phyloP scores from a whole-genome alignment of 1,284 basidiomycete species.

The Marasmius fiardii region DNA sequence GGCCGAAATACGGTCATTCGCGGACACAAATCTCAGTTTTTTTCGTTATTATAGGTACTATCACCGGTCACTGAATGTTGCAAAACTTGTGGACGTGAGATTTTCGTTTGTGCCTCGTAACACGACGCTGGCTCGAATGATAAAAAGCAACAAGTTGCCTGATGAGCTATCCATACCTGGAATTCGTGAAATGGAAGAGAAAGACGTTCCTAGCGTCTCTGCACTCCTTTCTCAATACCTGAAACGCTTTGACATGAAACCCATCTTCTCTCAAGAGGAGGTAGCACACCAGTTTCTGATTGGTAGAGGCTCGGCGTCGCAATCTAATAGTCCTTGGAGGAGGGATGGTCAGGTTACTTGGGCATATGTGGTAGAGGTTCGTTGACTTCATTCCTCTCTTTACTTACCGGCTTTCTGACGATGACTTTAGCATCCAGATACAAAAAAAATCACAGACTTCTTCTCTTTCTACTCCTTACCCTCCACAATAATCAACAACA shows the following conservation, averaged over 20 bases:
- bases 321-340: constrained; percentile 41
- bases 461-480: constrained; percentile 98
- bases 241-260: constrained; percentile 83
- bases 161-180: constrained; percentile 52
- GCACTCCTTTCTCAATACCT: constrained; percentile 82
- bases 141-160: constrained; percentile 69
- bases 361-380: constrained; percentile 95
- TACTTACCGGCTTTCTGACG: constrained; percentile 1
- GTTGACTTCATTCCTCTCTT: constrained; percentile 16
- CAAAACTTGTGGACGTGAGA: constrained; percentile 88
- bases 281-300: constrained; percentile 86
- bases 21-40: background rate
- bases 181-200: constrained; percentile 85
- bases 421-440: constrained; percentile 67
- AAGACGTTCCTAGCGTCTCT: constrained; percentile 73
- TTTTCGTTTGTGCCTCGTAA: constrained; percentile 87
- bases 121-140: constrained; percentile 86
- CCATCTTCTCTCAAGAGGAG: constrained; percentile 79
- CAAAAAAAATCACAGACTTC: constrained; percentile 88
- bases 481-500: constrained; percentile 78
- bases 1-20: constrained; percentile 18
- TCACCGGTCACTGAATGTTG: constrained; percentile 90
- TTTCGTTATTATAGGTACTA: constrained; percentile 60
- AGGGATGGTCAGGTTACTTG: constrained; percentile 87
- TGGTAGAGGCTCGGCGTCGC: constrained; percentile 60